Evolutionary conservation across 1,284 basidiomycete species (phyloP).

Genomic region (Marasmius sp.): DNA sequence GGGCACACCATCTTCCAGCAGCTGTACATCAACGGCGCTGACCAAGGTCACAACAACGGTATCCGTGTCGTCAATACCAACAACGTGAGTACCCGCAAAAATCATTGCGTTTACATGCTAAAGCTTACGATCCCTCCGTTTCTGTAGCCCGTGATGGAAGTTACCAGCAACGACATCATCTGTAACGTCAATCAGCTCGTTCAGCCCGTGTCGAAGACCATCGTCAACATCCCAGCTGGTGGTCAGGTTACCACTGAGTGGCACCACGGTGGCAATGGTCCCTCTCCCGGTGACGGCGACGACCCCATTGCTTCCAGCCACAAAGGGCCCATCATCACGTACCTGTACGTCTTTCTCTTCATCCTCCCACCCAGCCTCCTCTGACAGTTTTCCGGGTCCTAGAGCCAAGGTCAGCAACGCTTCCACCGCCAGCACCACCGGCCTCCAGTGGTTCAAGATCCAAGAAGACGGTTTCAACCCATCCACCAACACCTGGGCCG

Average conservation of each 20-base stretch:
- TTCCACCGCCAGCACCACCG: constrained; percentile 39
- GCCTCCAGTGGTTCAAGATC: constrained; percentile 44
- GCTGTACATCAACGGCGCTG: constrained; percentile 30
- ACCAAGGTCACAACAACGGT: constrained; percentile 30
- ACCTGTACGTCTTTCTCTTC: constrained; percentile 36
- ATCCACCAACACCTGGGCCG: constrained; percentile 39
- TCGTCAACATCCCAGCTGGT: constrained; percentile 55
- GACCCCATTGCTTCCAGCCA: constrained; percentile 56
- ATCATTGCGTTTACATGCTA: not conserved
- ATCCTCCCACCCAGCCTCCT: not conserved
- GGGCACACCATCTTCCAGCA: constrained; percentile 7
- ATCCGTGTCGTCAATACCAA: constrained; percentile 41
- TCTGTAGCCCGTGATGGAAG: constrained; percentile 48
- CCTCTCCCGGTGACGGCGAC: constrained; percentile 40
- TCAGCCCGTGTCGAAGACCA: constrained; percentile 45
- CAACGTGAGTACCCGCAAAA: constrained; percentile 32
- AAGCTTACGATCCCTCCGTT: not conserved
- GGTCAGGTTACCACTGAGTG: constrained; percentile 51
- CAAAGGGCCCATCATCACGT: constrained; percentile 54
- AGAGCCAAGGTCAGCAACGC: constrained; percentile 44
- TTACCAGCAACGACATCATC: constrained; percentile 55
- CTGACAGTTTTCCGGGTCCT: not conserved
- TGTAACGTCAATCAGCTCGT: constrained; percentile 64
- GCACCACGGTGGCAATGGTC: constrained; percentile 50
- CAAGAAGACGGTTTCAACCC: constrained; percentile 42